Evolutionary conservation across 768 basidiomycete species (phyloP), one percentile per base, ranked within the genome.

Genomic region (Dentipellis sp.): DNA sequence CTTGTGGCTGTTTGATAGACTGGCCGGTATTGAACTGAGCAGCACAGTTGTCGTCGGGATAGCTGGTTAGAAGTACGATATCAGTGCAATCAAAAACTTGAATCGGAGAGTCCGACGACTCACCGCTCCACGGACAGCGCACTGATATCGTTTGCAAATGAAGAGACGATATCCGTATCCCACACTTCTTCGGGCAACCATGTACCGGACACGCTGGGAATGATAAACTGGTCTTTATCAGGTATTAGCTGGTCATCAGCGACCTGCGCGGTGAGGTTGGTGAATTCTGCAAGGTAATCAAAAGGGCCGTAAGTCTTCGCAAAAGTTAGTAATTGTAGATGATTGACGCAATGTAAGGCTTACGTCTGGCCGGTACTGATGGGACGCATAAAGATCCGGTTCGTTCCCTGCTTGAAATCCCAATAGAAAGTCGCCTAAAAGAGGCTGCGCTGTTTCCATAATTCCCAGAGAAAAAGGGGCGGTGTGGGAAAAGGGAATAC

Each of bases 391-490:
- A 60, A 89, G 77, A 72, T 92, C 88, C 14, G 88, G 88, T 68
- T 91, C 88, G 65, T 91, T 89, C 2, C 83, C 87, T 1, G 82
- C 78, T 65, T 88, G 83, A 7, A 87, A 68, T 0, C 84, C 88
- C 16, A 85, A 67, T 17, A 91, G 70, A 57, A 80, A 74, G 51
- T 78, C 71, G 1, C 88, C 88, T 1, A 91, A 72, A 57, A 88
- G 82, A 16, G 67, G 59, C 64, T 87, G 77, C 4, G 80, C 81
- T 42, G 77, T 68, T 63, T 81, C 75, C 7, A 81, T 84, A 34
- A 86, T 80, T 21, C 65, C 66, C 14, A 83, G 64, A 6, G 76
- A 69, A 72, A 76, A 79, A 64, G 82, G 69, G 40, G 71, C 61
- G 14, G 80, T 79, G 50, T 85, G 77, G 64, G 88, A 86, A 72